Base-by-base conservation (phyloP, 1,284 basidiomycete species). In the Singerocomus inundabilis region DNA sequence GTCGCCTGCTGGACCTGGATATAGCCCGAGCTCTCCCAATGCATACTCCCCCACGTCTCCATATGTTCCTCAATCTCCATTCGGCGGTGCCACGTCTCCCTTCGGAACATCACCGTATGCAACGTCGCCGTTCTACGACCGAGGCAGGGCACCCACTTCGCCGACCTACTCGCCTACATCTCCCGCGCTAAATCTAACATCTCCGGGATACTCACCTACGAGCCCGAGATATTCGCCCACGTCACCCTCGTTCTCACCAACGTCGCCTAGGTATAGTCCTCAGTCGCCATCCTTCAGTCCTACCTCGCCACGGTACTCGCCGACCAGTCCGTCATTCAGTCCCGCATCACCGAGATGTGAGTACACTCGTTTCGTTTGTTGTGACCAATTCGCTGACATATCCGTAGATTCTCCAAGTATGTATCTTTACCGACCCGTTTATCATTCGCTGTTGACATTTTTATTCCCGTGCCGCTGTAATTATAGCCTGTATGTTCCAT, bases 21-120 rank as follows among this genome's bases (percentile, higher is more conserved):
- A 90, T 70, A 92, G 88, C 53, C 91, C 89, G 5, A 87, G 84
- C 56, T 91, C 88, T 1, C 88, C 90, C 0, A 88, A 88, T 50
- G 80, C 81, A 4, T 94, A 93, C 63, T 91, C 91, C 2, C 91
- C 93, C 0, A 93, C 91, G 1, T 93, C 90, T 0, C 93, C 93
- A 0, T 94, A 88, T 60, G 83, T 87, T 11, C 90, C 91, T 6
- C 87, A 89, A 47, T 93, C 91, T 16, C 92, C 91, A 2, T 93
- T 88, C 66, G 79, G 77, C 34, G 85, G 84, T 13, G 84, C 84
- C 1, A 89, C 90, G 3, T 93, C 91, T 36, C 91, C 90, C 1
- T 93, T 91, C 57, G 81, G 79, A 24, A 84, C 85, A 2, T 91
- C 85, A 11, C 85, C 87, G 25, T 85, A 85, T 47, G 85, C 86